Base-by-base conservation (phyloP, 2,329 filamentous ascomycete species). In the Lachnellula suecica region DNA sequence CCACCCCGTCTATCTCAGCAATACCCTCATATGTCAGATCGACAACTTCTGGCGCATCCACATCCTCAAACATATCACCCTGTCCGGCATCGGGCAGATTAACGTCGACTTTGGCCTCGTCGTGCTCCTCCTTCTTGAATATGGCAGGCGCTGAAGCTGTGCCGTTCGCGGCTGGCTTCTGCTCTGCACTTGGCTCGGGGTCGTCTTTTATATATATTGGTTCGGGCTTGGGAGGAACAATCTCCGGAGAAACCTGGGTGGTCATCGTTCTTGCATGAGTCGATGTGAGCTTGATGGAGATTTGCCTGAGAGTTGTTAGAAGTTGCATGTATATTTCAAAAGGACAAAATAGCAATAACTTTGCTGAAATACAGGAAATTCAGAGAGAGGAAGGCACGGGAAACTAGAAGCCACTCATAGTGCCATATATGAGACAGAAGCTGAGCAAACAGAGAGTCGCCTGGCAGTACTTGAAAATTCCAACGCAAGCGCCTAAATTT, bases 31-130 rank as follows among this genome's bases (percentile, higher is more conserved):
- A 60, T 7, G 58, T 53, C 27, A 51, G 35, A 49, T 63, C 62
- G 4, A 62, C 62, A 43, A 57, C 54, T 48, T 65, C 63, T 23
- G 46, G 38, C 22, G 53, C 62, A 34, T 64, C 56, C n/a, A 63
- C 58, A 49, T 64, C 63, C 35, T 62, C 59, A 46, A 63, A 63
- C 41, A 61, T 63, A 46, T 63, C 57, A 20, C 59, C 57, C 17
- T 59, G 46, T 13, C 41, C 45, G 20, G 43, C 46, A 34, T 56
- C 51, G 4, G 58, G 53, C 38, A 53, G 17, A 20, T 23, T 55
- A 11, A 37, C 44, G 35, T 57, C 53, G n/a, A 59, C 38, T n/a
- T 50, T 57, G 23, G 49, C 54, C 47, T 57, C 47, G n/a, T 58
- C 53, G 15, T 47, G 35, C 11, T 62, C 56, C 42, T 64, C 59